Base-by-base conservation (phyloP, 495 filamentous ascomycete genomes). In the Platismatia glauca region DNA sequence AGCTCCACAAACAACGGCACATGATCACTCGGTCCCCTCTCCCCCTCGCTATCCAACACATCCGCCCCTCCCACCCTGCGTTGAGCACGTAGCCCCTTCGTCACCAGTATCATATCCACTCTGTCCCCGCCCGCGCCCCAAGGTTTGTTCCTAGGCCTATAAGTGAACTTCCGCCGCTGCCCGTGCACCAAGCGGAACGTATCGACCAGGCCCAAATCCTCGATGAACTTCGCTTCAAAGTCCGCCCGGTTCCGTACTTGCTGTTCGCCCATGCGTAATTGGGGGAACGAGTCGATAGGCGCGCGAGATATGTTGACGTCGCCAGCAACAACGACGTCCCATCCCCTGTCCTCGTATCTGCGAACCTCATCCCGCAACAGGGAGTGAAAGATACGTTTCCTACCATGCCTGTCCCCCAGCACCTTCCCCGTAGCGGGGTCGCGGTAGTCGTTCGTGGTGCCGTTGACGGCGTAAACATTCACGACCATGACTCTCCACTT, bases 391-490 rank as follows among this genome's bases (percentile, higher is more conserved):
- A 43, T 58, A 0, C 76, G 70, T 66, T 83, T 82, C n/a, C 71
- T 66, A 55, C 78, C 76, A 66, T 83, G 80, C 2, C 81, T 67
- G 0, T 76, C 78, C 0, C 78, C 77, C 34, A 61, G 31, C 1
- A 74, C 66, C n/a, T 59, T 59, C 13, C 81, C 81, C 1, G 73
- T 78, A 0, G 34, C 7, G 0, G 77, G 72, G 22, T 68, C 65
- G 13, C 72, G 71, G 68, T 82, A 81, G 9, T 76, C 71, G 48
- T 73, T 71, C 1, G 71, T 63, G 4, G 81, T 83, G 22, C 81
- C 81, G 64, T 82, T 83, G 38, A 79, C 73, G 44, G 77, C 78
- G 67, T 83, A 83, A 59, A 81, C 67, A 61, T 81, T 81, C 46
- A 78, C 66, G 15, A 84, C 61, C 0, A 74, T 71, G 0, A 79